Conservation (phyloP, 139 green algal genomes). For the Chlorella sp. region DNA sequence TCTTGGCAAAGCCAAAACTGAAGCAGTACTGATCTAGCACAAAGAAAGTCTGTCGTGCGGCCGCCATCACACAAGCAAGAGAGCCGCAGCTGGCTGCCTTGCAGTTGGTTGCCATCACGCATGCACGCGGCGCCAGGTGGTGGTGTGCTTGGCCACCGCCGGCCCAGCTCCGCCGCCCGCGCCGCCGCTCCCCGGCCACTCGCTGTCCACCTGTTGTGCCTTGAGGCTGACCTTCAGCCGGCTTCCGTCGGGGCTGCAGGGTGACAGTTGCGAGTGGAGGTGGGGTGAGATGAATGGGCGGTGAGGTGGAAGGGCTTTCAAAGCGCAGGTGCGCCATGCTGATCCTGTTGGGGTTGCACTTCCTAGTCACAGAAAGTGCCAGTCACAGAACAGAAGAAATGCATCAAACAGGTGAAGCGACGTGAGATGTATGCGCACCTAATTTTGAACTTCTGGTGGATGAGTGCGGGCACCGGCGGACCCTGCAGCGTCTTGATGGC, state of each 20-base stretch:
- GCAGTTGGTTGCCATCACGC: no score
- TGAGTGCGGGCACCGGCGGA: slow-evolving; percentile 10
- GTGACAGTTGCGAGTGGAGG: neutral
- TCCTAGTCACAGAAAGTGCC: neutral
- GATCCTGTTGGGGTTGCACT: no score
- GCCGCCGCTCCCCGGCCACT: neutral
- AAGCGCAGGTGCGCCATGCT: no score
- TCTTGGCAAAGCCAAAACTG: no score
- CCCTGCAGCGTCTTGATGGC: neutral
- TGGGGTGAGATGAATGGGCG: neutral
- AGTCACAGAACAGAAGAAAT: neutral
- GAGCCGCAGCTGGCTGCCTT: no score
- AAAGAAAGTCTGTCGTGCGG: no score
- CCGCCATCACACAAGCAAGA: no score
- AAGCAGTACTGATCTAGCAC: no score
- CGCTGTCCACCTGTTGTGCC: slow-evolving; percentile 5
- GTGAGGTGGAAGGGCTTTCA: neutral
- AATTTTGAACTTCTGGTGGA: neutral
- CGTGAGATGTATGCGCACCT: neutral
- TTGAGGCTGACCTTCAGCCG: slow-evolving; percentile 6
- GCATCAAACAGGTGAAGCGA: neutral
- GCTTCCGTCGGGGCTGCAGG: slow-evolving; percentile 2
- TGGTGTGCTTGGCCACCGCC: slow-evolving; percentile 2
- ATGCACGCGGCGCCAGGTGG: neutral
- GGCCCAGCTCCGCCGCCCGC: neutral